Evolutionary conservation across 805 yeast species (phyloP).

Genomic region (Diddensiella santjacobensis): DNA sequence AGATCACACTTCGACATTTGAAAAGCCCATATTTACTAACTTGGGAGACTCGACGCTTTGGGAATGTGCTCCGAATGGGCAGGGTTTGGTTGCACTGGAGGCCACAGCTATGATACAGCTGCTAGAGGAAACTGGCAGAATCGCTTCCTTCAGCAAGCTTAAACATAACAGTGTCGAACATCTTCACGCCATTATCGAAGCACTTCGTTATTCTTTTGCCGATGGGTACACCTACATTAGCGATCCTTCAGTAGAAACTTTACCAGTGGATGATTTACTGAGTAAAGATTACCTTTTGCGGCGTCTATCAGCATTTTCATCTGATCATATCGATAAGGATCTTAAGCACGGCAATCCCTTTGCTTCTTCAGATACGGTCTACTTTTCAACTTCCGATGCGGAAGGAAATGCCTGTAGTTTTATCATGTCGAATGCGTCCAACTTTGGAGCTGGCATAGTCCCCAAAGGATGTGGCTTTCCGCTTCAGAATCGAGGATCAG

Average conservation of each 20-base stretch:
- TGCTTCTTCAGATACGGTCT: conserved; percentile 63
- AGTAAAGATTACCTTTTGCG: conserved; percentile 45
- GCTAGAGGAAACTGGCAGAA: conserved; percentile 42
- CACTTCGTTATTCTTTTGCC: conserved; percentile 62
- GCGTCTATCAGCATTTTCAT: conserved; percentile 45
- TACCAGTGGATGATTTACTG: conserved; percentile 42
- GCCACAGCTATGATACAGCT: conserved; percentile 61
- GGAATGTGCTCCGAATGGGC: conserved; percentile 84
- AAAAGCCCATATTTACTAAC: conserved; percentile 56
- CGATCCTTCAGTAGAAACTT: conserved; percentile 43
- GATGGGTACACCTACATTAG: conserved; percentile 71
- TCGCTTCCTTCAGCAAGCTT: conserved; percentile 35
- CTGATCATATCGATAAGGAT: conserved; percentile 38
- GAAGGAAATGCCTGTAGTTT: conserved; percentile 75
- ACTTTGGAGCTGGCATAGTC: conserved; percentile 68
- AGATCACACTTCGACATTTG: conserved; percentile 55
- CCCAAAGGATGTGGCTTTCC: conserved; percentile 58
- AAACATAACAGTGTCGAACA: conserved; percentile 65
- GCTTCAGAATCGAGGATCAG: conserved; percentile 71
- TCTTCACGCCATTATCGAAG: conserved; percentile 61
- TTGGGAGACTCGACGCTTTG: conserved; percentile 50
- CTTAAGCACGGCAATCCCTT: conserved; percentile 50
- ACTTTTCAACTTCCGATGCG: conserved; percentile 57
- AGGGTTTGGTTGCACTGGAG: conserved; percentile 68
- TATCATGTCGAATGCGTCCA: conserved; percentile 65